These are phyloP conservation scores for Ambrosiella cleistominuta DNA, from an alignment of 2,329 filamentous ascomycete species.

Conservation along the genomic window DNA sequence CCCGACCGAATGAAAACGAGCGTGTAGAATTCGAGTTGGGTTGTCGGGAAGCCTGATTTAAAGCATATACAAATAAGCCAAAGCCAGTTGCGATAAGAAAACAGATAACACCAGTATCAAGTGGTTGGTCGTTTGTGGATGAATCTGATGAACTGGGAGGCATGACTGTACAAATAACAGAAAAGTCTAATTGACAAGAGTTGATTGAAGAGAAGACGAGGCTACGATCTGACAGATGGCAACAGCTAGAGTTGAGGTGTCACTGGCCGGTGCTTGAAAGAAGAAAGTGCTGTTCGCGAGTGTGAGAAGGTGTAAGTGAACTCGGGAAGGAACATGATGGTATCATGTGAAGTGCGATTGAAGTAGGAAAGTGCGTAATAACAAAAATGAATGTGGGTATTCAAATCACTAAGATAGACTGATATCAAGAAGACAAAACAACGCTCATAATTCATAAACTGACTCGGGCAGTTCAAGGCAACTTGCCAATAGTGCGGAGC, in stretches of 20 bases:
- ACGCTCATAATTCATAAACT: slow-evolving; percentile 8
- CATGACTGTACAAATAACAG: neutral
- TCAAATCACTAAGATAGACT: neutral
- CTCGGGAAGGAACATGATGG: neutral
- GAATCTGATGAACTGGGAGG: neutral
- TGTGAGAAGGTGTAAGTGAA: neutral
- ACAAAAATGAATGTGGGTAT: slow-evolving; percentile 2
- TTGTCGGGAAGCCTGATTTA: neutral
- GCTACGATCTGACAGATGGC: neutral
- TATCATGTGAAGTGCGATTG: neutral
- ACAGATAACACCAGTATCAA: slow-evolving; percentile 8
- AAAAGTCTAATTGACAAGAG: neutral
- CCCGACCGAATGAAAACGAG: neutral
- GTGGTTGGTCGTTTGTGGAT: neutral
- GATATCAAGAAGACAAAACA: neutral
- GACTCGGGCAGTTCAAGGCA: slow-evolving; percentile 7
- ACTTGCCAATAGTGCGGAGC: slow-evolving; percentile 29
- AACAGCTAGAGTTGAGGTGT: neutral
- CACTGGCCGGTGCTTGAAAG: neutral
- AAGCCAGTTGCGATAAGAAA: slow-evolving; percentile 9
- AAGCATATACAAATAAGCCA: slow-evolving; percentile 11
- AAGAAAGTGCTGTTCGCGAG: neutral
- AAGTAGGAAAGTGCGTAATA: neutral
- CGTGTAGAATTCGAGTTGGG: neutral
- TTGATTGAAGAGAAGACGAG: slow-evolving; percentile 2